Percentiles rank a stretch among this genome's conserved stretches.
These are phyloP conservation scores for Chaetomidium leptoderma DNA, from an alignment of 495 filamentous ascomycete genomes.

Conservation along the genomic window DNA sequence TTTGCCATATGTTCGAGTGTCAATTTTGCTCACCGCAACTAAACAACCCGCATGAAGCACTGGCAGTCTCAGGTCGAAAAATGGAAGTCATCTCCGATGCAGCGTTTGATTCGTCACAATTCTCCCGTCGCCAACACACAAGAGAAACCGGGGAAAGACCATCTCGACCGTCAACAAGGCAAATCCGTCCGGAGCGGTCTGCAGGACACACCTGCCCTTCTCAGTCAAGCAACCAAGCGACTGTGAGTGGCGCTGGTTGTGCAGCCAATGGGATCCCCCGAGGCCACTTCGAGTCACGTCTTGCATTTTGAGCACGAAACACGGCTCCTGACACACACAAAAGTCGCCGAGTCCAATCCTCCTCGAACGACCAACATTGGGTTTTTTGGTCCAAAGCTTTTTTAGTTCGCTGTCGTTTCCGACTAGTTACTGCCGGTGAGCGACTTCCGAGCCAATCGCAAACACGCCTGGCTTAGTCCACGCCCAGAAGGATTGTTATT, in stretches of 20 bases:
- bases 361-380: too few relatives aligned
- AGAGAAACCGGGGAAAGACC: not conserved
- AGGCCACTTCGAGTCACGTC: not conserved
- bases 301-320: slow-evolving; percentile 5
- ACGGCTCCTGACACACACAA: slow-evolving; percentile 1
- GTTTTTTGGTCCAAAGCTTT: too few relatives aligned
- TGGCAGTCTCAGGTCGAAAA: not conserved
- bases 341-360: not conserved
- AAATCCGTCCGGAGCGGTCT: not conserved
- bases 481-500: too few relatives aligned
- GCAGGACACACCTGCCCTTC: not conserved
- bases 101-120: not conserved
- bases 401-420: too few relatives aligned
- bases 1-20: too few relatives aligned
- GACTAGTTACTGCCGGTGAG: too few relatives aligned
- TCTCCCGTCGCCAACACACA: not conserved
- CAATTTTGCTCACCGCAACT: not conserved
- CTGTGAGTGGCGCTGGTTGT: not conserved
- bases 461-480: too few relatives aligned
- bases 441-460: too few relatives aligned
- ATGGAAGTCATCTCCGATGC: slow-evolving; percentile 10
- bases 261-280: not conserved
- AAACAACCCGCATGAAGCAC: not conserved
- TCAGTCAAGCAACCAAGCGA: not conserved
- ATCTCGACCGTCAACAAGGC: too few relatives aligned